Conservation (phyloP, 164 flowering plant species). For the Magnolia changhungtana region DNA sequence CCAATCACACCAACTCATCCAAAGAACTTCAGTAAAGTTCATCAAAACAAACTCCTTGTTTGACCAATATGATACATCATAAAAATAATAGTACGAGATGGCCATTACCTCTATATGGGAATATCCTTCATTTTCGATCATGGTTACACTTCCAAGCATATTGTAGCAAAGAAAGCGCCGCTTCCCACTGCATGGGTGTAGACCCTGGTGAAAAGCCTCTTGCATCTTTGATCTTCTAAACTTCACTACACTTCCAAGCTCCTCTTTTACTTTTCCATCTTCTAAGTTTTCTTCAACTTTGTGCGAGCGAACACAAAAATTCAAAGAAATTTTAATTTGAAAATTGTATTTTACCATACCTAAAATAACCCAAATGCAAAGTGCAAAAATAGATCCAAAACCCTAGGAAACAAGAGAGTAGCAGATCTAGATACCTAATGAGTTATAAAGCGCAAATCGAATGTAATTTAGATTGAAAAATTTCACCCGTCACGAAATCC, state of each 20-base stretch:
- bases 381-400: too few relatives aligned
- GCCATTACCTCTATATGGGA: slow-evolving; percentile 81
- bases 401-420: too few relatives aligned
- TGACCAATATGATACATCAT: not conserved
- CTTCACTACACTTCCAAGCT: slow-evolving; percentile 19
- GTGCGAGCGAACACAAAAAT: too few relatives aligned
- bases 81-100: not conserved
- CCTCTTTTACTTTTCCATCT: slow-evolving; percentile 31
- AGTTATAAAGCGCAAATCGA: too few relatives aligned
- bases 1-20: not conserved
- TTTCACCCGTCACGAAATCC: too few relatives aligned
- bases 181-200: slow-evolving; percentile 74
- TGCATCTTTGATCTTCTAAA: slow-evolving; percentile 55
- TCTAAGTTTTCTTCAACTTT: slow-evolving; percentile 32
- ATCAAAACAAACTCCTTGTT: not conserved
- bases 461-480: too few relatives aligned
- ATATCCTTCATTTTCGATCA: slow-evolving; percentile 75
- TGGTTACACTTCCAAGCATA: slow-evolving; percentile 88
- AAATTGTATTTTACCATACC: too few relatives aligned
- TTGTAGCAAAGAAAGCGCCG: slow-evolving; percentile 85
- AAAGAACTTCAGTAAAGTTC: not conserved
- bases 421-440: too few relatives aligned
- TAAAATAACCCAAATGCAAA: too few relatives aligned
- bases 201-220: slow-evolving; percentile 90
- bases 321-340: too few relatives aligned